These are phyloP conservation scores for Globisporangium abappressorium DNA, from an alignment of 352 stramenopile genomes.

Conservation along the genomic window DNA sequence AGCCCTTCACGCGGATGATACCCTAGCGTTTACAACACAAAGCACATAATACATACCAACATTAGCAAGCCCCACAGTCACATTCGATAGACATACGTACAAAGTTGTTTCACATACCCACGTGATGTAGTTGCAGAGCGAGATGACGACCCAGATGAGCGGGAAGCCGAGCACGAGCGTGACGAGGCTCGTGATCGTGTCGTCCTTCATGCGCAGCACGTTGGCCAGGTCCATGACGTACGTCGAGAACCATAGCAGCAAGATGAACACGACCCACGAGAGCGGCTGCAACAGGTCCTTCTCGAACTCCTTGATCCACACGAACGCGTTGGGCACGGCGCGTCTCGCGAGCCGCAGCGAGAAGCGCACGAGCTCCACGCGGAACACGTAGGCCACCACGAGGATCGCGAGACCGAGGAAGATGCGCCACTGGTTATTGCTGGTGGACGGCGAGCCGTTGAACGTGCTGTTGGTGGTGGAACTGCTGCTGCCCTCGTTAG, in stretches of 20 bases:
- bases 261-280: constrained; percentile 80
- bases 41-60: not conserved
- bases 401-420: constrained; percentile 76
- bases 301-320: constrained; percentile 85
- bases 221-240: constrained; percentile 63
- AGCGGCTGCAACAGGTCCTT: constrained; percentile 73
- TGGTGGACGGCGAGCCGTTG: constrained; percentile 16
- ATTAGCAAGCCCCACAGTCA: not conserved
- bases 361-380: constrained; percentile 75
- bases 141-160: constrained; percentile 81
- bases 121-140: constrained; percentile 78
- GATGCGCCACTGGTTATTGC: constrained; percentile 69
- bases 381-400: constrained; percentile 61
- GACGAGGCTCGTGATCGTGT: constrained; percentile 49
- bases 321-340: constrained; percentile 47
- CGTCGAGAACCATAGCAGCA: constrained; percentile 62
- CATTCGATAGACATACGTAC: not conserved
- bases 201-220: constrained; percentile 38
- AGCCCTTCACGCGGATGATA: constrained; percentile 81
- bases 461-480: constrained; percentile 3
- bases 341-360: constrained; percentile 64
- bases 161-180: constrained; percentile 63
- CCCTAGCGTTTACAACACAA: constrained; percentile 26
- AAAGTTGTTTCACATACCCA: constrained; percentile 34
- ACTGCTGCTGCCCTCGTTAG: not conserved